Evolutionary conservation across 2,329 filamentous ascomycete genomes (phyloP), one percentile per base, ranked within the genome.

Genomic region (Fusarium pseudocircinatum): DNA sequence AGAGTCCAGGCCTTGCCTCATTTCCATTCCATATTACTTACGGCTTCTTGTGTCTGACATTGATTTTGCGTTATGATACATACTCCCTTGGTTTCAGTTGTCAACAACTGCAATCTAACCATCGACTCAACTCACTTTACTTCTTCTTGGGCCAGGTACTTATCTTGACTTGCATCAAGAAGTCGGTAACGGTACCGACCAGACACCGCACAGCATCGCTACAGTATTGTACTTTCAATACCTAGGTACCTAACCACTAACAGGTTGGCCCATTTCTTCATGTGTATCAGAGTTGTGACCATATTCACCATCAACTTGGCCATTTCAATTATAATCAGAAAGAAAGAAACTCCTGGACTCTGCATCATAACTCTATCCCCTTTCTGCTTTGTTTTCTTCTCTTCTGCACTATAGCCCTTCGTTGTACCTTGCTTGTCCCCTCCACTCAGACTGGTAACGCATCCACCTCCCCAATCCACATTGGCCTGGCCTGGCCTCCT

Each of bases 381-480:
- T 14, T 22, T 43, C 24, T 42, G 13, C 26, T 24, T 20, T 36
- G 8, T 20, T 34, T 34, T 50, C 20, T 53, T 34, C 36, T 53
- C n/a, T 26, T 60, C 13, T 52, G 24, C 32, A 18, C 56, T 60
- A 32, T 24, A 56, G 28, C 28, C 57, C 24, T 44, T 43, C 30
- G 26, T 30, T 7, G 15, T 47, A 42, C 59, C 60, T 66, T 63
- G 63, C 63, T 66, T 49, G 59, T 43, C 28, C 34, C 68, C 66
- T 71, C 50, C 67, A 71, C 56, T 49, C 32, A 39, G 49, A 28
- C 36, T 66, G 54, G 47, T 39, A 46, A 42, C 34, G 34, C 52
- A 58, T 66, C 68, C 67, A 70, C 67, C 46, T 65, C 53, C 42
- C 43, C 58, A 71, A 63, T 56, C 62, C 47, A 57, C 58, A 50